Percentiles rank a stretch among this genome's conserved stretches.
Evolutionary conservation across 2,329 filamentous ascomycete species (phyloP).

Genomic region (Plectosphaerella cucumerina): DNA sequence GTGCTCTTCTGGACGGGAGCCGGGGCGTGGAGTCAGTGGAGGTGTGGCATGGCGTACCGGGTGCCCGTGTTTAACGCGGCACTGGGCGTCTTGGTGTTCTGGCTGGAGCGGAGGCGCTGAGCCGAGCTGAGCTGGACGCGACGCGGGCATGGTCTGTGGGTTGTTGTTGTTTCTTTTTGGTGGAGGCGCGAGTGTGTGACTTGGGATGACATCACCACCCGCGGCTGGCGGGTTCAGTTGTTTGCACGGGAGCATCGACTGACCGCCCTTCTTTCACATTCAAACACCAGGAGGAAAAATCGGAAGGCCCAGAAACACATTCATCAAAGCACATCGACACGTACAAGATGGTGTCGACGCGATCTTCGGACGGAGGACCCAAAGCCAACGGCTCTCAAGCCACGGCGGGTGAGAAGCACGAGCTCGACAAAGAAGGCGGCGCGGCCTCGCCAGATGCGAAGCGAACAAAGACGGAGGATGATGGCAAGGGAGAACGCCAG

Average conservation of each 20-base stretch:
- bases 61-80: neutral
- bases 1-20: neutral
- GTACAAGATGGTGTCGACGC: neutral
- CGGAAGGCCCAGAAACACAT: too few relatives aligned
- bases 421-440: conserved; percentile 1
- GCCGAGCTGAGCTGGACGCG: neutral
- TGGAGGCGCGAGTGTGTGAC: neutral
- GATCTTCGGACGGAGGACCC: neutral
- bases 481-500: conserved; percentile 1
- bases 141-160: too few relatives aligned
- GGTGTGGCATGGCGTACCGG: neutral
- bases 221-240: neutral
- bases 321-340: neutral
- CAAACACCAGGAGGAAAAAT: too few relatives aligned
- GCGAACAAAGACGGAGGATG: conserved; percentile 7
- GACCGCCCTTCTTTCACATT: too few relatives aligned
- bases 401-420: conserved; percentile 9
- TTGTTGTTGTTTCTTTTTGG: too few relatives aligned
- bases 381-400: neutral
- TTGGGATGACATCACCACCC: conserved; percentile 2
- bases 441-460: conserved; percentile 8
- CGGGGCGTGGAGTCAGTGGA: neutral
- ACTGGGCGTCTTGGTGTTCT: neutral
- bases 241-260: too few relatives aligned
- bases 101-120: neutral